phyloP scores from a whole-genome alignment of 768 basidiomycete genomes.

The Neoboletus magnificus region DNA sequence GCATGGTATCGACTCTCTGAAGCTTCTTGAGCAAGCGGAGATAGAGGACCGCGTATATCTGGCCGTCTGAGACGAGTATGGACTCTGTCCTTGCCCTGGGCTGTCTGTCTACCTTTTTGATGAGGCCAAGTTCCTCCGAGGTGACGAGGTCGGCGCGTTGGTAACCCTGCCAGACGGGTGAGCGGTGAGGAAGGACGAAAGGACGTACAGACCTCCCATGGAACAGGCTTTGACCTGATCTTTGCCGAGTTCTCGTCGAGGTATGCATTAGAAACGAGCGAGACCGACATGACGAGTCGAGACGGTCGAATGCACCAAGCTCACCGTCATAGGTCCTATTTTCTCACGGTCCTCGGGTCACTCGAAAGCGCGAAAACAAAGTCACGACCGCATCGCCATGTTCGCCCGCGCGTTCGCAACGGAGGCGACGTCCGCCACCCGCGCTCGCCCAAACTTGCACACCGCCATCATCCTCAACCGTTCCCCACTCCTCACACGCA shows the following conservation, averaged over 20 bases:
- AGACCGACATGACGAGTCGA: constrained; percentile 55
- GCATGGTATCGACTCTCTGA: constrained; percentile 82
- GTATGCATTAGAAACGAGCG: constrained; percentile 76
- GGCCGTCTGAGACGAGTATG: constrained; percentile 77
- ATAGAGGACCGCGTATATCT: constrained; percentile 82
- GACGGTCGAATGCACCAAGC: background rate
- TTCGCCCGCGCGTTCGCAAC: constrained; percentile 41
- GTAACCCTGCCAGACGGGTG: constrained; percentile 64
- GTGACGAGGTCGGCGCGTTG: constrained; percentile 91
- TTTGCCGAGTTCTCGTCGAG: constrained; percentile 86
- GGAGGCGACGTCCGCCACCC: constrained; percentile 24
- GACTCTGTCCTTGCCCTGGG: constrained; percentile 70
- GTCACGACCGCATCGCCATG: background rate
- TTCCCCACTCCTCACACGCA: constrained; percentile 72
- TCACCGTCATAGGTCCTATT: constrained; percentile 14
- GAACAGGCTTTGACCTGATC: constrained; percentile 86
- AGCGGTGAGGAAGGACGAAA: background rate
- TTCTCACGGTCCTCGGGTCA: constrained; percentile 32
- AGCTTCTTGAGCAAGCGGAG: constrained; percentile 86
- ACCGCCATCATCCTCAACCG: constrained; percentile 76
- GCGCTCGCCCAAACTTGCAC: constrained; percentile 40
- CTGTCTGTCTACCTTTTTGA: constrained; percentile 89
- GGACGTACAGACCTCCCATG: constrained; percentile 78
- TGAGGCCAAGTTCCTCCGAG: constrained; percentile 76
- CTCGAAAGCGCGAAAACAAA: background rate